phyloP scores from a whole-genome alignment of 2,329 filamentous ascomycete genomes.

The Alternaria metachromatica region DNA sequence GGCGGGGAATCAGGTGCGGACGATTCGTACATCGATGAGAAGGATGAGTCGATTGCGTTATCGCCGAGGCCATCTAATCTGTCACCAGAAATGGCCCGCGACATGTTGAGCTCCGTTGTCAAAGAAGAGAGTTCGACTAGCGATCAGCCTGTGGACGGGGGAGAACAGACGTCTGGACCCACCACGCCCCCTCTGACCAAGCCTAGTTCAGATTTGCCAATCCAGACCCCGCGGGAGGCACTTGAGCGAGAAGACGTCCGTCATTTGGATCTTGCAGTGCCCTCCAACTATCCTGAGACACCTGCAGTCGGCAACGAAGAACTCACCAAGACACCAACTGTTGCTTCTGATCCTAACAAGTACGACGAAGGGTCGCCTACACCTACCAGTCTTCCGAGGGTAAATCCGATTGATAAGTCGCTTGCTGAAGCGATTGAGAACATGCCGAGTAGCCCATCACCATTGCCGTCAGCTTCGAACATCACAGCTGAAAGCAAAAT shows the following conservation, averaged over 20 bases:
- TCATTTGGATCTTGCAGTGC: slow-evolving; percentile 66
- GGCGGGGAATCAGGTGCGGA: slow-evolving; percentile 56
- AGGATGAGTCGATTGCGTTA: slow-evolving; percentile 33
- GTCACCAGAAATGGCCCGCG: slow-evolving; percentile 67
- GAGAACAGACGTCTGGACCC: slow-evolving; percentile 6
- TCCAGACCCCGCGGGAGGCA: slow-evolving; percentile 42
- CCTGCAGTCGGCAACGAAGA: slow-evolving; percentile 26
- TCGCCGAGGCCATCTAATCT: slow-evolving; percentile 51
- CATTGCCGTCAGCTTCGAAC: slow-evolving; percentile 18
- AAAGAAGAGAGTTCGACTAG: slow-evolving; percentile 62
- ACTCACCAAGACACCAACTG: slow-evolving; percentile 35
- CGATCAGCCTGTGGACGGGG: slow-evolving; percentile 16
- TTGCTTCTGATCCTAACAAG: slow-evolving; percentile 23
- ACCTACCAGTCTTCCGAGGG: slow-evolving; percentile 35
- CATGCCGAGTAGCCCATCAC: slow-evolving; percentile 39
- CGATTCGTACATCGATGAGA: slow-evolving; percentile 40
- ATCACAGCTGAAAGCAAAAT: slow-evolving; percentile 45
- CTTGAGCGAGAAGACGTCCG: slow-evolving; percentile 62
- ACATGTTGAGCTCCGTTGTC: slow-evolving; percentile 69
- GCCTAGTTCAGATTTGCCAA: slow-evolving; percentile 22
- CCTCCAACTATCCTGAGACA: slow-evolving; percentile 47
- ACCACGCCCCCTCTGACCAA: slow-evolving; percentile 17
- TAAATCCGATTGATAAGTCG: slow-evolving; percentile 45
- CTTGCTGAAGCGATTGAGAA: slow-evolving; percentile 45
- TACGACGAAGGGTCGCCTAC: slow-evolving; percentile 39